Base-by-base conservation (phyloP, 345 rosid genomes). In the Brassica carinata region DNA sequence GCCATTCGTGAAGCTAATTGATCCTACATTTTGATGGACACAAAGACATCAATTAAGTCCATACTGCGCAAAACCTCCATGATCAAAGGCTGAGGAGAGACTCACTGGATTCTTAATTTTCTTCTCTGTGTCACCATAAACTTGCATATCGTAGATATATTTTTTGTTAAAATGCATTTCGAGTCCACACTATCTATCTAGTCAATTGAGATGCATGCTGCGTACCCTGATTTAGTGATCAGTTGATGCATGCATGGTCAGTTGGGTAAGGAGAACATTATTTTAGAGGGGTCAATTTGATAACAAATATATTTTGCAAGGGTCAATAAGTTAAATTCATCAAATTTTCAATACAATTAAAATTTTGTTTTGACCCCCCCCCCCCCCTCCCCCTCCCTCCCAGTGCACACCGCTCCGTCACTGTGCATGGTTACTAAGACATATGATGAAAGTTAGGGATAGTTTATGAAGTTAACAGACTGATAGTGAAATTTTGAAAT, bases 1-100 rank as follows among this genome's bases (percentile, higher is more conserved):
- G 38, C 10, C 18, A 36, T 30, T 2, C 7, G 15, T n/a, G 15
- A 62, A 29, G 9, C 18, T 5, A 2, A 45, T 7, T 57, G 55
- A 19, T 58, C 23, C 15, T 74, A 31, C 8, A 17, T 23, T 15
- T 10, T 33, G 33, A 69, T 80, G 83, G 83, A 58, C 75, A 62
- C 27, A 15, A 10, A 61, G 23, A 45, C 15, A 68, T 33, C 10
- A 57, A 29, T 1, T 17, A 61, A 67, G 74, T 74, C 82, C 78
- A 67, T 67, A 8, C 2, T 31, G 67, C 14, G 5, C 17, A 48
- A 48, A 13, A 48, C 57, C 57, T 48, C 17, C 2, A 4, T 48
- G 57, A 48, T 14, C 17, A 10, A 10, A 14, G 51, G 11, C 14
- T 43, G 57, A 48, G 57, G 57, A 13, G 17, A 48, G 5, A 48